Base-by-base conservation (phyloP, 441 rosid genomes). In the Flueggea neowawraea region DNA sequence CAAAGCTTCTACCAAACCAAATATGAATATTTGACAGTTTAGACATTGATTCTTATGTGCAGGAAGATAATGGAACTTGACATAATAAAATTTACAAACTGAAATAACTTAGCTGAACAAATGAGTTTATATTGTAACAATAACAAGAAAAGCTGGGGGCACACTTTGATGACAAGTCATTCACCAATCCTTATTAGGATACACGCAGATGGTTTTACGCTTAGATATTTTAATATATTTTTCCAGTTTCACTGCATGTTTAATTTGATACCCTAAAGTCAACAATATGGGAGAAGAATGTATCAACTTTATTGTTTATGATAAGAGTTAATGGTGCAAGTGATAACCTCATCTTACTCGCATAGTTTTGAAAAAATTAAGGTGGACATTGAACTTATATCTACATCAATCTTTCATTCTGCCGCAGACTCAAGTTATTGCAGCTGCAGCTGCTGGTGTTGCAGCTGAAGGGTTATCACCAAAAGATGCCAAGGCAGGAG, bases 361-460 rank as follows among this genome's bases (percentile, higher is more conserved):
- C 55, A 39, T 51, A 55, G 31, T 57, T 75, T 74, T 16, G 54
- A 53, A 53, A 55, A 51, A 60, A 57, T 70, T 31, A 59, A 49
- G 54, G 54, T 47, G 61, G 55, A 57, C 22, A 51, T 31, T 70
- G 54, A 65, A 49, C 54, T 73, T 49, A 64, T 72, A 58, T 62
- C 55, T 77, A 65, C 69, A 66, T 68, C 50, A 58, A 67, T 56
- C 52, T 49, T 67, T 66, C 78, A 57, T 74, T 69, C 74, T 75
- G 66, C 53, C 59, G 83, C 94, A 96, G 99, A 96, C 98, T 77
- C 97, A 96, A 82, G 96, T 96, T 75, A 96, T 96, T 85, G 99
- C 99, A 53, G 96, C 98, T 16, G 97, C 98, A 28, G 96, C 99
- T 78, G 99, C 98, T 84, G 99, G 99, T 73, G 99, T 96, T 71